Evolutionary conservation across 257 asterid species (phyloP), one percentile per base, ranked within the genome.

Genomic region (Primulina huaijiensis): DNA sequence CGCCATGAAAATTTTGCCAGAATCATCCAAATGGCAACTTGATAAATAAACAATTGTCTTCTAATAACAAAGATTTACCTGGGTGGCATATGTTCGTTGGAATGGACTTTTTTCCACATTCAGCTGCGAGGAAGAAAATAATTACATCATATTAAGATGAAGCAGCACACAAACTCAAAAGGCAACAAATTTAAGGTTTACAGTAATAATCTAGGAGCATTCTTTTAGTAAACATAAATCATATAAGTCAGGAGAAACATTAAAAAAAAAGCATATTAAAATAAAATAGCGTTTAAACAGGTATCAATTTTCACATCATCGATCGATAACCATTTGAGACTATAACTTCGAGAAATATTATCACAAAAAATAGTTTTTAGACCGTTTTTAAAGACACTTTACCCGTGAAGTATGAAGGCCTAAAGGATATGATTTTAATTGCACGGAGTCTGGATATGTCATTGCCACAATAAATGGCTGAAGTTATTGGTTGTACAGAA

Each of bases 41-140:
- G 38, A 71, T 34, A 12, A 31, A n/a, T 14, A 21, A 52, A 60
- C 53, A 3, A 16, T 50, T 50, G 57, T 17, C 57, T 17, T 50
- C 17, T 65, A 50, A 16, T 23, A 21, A 6, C 66, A 1, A 58
- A 60, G 64, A 74, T 67, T 64, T 84, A 94, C 99, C 98, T 94
- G 99, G 74, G 78, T 76, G 67, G 98, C 99, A 79, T 91, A 94
- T 56, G 98, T 88, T 75, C 99, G 82, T 87, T 94, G 99, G 80
- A 94, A 94, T 2, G 97, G 98, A 67, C 99, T 94, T 83, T 94
- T 94, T 59, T 94, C 99, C 30, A 88, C 89, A 82, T 94, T 94
- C 78, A 94, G 87, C 99, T 94, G 95, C 76, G 74, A 83, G 27
- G 70, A 79, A 69, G 78, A 31, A 67, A 62, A 72, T 37, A 75